Percentiles rank a stretch among this genome's conserved stretches.
These are phyloP conservation scores for Blastocladiella britannica DNA, from an alignment of 192 early-diverging fungal genomes.

Conservation along the genomic window DNA sequence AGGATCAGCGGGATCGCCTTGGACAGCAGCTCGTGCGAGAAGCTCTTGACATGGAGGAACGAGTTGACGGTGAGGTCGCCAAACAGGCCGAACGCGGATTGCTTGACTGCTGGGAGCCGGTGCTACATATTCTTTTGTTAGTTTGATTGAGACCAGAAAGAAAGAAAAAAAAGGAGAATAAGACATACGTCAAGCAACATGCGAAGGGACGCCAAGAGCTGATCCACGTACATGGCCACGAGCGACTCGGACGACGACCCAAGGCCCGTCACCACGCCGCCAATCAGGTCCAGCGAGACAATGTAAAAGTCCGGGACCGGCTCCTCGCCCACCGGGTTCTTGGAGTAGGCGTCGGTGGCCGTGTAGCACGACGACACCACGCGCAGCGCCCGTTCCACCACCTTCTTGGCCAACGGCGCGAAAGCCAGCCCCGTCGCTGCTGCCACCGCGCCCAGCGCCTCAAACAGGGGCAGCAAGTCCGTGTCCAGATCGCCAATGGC, in stretches of 20 bases:
- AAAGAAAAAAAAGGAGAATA: background rate
- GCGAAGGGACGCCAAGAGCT: constrained; percentile 5
- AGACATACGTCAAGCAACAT: constrained; percentile 2
- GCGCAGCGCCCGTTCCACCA: constrained; percentile 75
- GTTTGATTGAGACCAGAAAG: background rate
- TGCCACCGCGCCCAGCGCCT: background rate
- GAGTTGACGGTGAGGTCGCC: constrained; percentile 89
- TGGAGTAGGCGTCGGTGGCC: constrained; percentile 19
- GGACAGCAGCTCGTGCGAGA: constrained; percentile 57
- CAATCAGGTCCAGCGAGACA: constrained; percentile 83
- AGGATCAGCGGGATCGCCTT: constrained; percentile 53
- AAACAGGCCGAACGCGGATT: constrained; percentile 85
- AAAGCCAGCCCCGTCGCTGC: constrained; percentile 47
- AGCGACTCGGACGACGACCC: constrained; percentile 50
- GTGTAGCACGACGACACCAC: constrained; percentile 55
- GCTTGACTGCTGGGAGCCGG: constrained; percentile 59
- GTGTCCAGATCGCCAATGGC: constrained; percentile 58
- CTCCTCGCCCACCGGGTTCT: constrained; percentile 20
- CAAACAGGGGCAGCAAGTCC: constrained; percentile 86
- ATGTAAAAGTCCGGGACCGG: constrained; percentile 95
- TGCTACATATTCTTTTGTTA: too few species aligned
- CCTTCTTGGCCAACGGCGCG: constrained; percentile 53
- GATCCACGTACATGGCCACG: constrained; percentile 24
- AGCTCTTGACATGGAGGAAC: constrained; percentile 63
- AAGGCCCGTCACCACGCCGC: constrained; percentile 81